Percentiles rank a stretch among this genome's conserved stretches.
These are phyloP conservation scores for Scheffersomyces titani DNA, from an alignment of 1,139 yeast species.

Conservation along the genomic window DNA sequence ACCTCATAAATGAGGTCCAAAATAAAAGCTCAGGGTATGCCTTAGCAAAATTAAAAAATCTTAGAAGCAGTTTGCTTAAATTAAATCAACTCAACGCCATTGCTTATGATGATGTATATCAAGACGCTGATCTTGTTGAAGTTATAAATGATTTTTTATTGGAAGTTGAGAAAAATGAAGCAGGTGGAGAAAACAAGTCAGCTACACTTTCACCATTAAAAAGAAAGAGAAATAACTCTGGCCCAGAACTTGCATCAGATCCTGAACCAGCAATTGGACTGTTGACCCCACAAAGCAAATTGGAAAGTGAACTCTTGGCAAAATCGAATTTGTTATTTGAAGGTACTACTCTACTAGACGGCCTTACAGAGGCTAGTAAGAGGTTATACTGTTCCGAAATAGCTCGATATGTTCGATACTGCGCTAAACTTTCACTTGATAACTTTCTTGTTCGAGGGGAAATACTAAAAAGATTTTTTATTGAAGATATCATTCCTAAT, in stretches of 20 bases:
- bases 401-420: background rate
- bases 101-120: background rate
- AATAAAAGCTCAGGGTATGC: background rate
- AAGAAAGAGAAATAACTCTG: background rate
- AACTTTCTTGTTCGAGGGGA: background rate
- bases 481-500: background rate
- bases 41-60: slow-evolving; percentile 3
- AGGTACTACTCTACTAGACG: background rate
- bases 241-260: background rate
- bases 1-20: slow-evolving; percentile 2
- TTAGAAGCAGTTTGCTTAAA: slow-evolving; percentile 5
- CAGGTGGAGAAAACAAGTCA: background rate
- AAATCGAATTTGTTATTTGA: background rate
- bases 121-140: slow-evolving; percentile 1
- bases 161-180: background rate
- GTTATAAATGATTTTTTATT: background rate
- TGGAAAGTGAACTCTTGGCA: background rate
- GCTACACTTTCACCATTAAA: background rate
- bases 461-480: background rate
- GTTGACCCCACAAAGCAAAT: background rate
- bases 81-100: slow-evolving; percentile 3
- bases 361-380: slow-evolving; percentile 1
- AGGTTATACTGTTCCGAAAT: slow-evolving; percentile 2
- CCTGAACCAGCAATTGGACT: background rate
- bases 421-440: background rate